Evolutionary conservation across 2,329 filamentous ascomycete species (phyloP).

Genomic region (Penicillium sp.): DNA sequence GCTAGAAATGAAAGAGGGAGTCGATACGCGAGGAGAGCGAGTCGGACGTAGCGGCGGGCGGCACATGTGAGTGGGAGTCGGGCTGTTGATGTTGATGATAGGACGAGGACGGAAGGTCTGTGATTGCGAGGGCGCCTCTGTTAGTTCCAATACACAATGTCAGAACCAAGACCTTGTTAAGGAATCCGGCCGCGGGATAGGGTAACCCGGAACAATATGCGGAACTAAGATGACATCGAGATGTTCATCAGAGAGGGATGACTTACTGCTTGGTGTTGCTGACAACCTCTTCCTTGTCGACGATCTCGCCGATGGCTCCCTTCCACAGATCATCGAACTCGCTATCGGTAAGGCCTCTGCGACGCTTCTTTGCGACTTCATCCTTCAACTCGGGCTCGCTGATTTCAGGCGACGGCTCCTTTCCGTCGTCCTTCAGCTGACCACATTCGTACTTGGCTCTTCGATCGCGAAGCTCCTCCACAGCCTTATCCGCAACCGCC

Average conservation of each 20-base stretch:
- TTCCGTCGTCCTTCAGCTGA: conserved; percentile 63
- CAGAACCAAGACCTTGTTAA: conserved; percentile 41
- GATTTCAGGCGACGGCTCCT: conserved; percentile 64
- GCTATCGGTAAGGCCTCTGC: conserved; percentile 76
- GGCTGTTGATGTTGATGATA: conserved; percentile 88
- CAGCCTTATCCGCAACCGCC: conserved; percentile 79
- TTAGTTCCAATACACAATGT: conserved; percentile 68
- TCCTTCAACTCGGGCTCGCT: conserved; percentile 71
- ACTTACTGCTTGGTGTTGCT: conserved; percentile 60
- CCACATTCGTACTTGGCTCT: conserved; percentile 91
- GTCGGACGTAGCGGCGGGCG: conserved; percentile 47
- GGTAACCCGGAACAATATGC: conserved; percentile 21
- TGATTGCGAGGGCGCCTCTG: conserved; percentile 70
- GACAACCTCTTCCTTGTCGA: conserved; percentile 59
- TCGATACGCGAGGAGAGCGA: conserved; percentile 51
- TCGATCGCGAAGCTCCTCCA: conserved; percentile 81
- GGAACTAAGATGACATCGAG: conserved; percentile 15
- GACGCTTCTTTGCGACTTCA: conserved; percentile 70
- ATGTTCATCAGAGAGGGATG: conserved; percentile 11
- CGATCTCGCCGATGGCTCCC: conserved; percentile 50
- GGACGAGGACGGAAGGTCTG: conserved; percentile 69
- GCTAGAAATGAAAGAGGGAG: conserved; percentile 50
- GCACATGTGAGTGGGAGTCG: conserved; percentile 72
- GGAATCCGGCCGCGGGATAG: conserved; percentile 17
- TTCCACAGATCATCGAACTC: conserved; percentile 84